These are phyloP conservation scores for Starmerella gropengiesseri DNA, from an alignment of 805 yeast genomes.

Conservation along the genomic window DNA sequence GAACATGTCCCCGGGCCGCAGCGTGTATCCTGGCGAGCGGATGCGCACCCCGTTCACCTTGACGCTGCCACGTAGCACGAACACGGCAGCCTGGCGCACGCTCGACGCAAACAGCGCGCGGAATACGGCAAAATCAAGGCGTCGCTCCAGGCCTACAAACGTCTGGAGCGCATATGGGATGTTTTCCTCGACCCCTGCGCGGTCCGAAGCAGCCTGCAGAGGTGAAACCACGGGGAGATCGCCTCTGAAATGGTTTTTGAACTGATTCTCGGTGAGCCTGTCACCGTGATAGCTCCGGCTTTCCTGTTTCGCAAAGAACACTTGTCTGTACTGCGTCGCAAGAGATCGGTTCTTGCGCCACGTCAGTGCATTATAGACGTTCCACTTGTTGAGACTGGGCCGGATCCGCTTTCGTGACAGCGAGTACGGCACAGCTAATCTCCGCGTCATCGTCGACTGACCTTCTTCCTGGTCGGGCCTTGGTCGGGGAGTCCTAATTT, in stretches of 20 bases:
- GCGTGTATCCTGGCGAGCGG: slow-evolving; percentile 64
- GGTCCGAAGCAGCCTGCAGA: slow-evolving; percentile 42
- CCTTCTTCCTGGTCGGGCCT: neutral
- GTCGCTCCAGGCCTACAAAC: slow-evolving; percentile 73
- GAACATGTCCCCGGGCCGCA: slow-evolving; percentile 79
- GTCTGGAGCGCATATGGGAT: slow-evolving; percentile 87
- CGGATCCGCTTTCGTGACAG: slow-evolving; percentile 41
- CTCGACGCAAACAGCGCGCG: slow-evolving; percentile 90
- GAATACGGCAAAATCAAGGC: slow-evolving; percentile 82
- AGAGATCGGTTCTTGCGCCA: slow-evolving; percentile 38
- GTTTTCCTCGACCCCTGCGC: slow-evolving; percentile 21
- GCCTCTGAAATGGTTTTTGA: slow-evolving; percentile 57
- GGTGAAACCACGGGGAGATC: slow-evolving; percentile 79
- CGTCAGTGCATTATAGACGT: slow-evolving; percentile 76
- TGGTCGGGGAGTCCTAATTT: slow-evolving; percentile 1
- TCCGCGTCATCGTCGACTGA: slow-evolving; percentile 24
- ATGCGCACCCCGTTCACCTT: slow-evolving; percentile 73
- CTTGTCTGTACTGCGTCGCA: slow-evolving; percentile 73
- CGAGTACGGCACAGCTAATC: slow-evolving; percentile 28
- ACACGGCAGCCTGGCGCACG: slow-evolving; percentile 86
- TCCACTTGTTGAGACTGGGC: slow-evolving; percentile 83
- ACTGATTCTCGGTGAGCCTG: slow-evolving; percentile 71
- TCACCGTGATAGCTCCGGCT: slow-evolving; percentile 96
- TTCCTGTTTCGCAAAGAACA: slow-evolving; percentile 83
- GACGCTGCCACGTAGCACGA: slow-evolving; percentile 69